Evolutionary conservation across 805 yeast species (phyloP), one percentile per base, ranked within the genome.

Genomic region (Wickerhamiella dianesei): DNA sequence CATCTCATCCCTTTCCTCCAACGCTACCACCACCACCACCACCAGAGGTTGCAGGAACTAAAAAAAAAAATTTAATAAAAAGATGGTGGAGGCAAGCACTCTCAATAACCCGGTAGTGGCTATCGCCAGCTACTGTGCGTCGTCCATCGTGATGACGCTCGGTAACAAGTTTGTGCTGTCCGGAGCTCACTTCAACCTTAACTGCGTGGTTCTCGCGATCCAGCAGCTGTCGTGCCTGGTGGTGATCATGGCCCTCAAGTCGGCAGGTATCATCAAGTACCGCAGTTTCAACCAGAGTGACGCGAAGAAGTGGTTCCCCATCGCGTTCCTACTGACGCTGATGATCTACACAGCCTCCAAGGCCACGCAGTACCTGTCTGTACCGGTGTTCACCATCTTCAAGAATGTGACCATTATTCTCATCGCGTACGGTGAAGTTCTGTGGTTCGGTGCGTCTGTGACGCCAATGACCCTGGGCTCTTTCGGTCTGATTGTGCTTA

Each of bases 291-390:
- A 85, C 73, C 69, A 72, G 55, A 80, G 76, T 46, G 98, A 92
- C 69, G 95, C 95, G 48, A 83, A 80, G 67, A 86, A 85, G 69
- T 92, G 98, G 73, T 77, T 85, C 56, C 97, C 97, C 47, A 87
- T 92, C 59, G 88, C 96, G 2, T 67, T 87, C 54, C 68, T 88
- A 58, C 76, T 92, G 60, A 97, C 88, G 41, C 70, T 78, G 42
- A 92, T 89, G 97, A 88, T 88, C 63, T 92, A 88, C 73, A 92
- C 98, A 48, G 82, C 92, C 41, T 84, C 96, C 48, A 92, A 88
- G 73, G 96, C 97, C 47, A 73, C 92, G 60, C 94, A 86, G 68
- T 86, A 68, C 69, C 77, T 92, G 62, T 72, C 89, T 45, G 88
- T 92, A 50, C 98, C 98, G 45, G 95, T 92, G 49, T 92, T 87